Evolutionary conservation across 2,329 filamentous ascomycete species (phyloP).

Genomic region (Scedosporium apiospermum): DNA sequence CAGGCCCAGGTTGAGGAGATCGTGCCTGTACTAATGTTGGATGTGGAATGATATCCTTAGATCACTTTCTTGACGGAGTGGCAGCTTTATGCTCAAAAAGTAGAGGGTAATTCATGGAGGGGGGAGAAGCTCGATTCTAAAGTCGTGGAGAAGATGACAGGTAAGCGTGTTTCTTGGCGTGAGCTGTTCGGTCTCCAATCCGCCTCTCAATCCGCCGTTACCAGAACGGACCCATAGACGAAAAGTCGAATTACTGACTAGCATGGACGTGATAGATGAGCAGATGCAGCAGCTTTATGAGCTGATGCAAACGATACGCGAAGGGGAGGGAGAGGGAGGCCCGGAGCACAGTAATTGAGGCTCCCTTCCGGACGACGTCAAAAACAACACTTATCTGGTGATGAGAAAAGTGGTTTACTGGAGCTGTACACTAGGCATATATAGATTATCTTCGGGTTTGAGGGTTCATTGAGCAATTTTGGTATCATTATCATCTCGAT

Average conservation of each 20-base stretch:
- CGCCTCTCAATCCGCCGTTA: background rate
- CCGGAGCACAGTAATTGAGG: background rate
- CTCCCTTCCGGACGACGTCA: background rate
- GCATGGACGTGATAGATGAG: conserved; percentile 54
- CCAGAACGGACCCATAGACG: too few relatives aligned
- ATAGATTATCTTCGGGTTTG: too few relatives aligned
- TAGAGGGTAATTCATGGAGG: conserved; percentile 80
- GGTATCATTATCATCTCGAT: background rate
- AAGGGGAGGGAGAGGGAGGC: conserved; percentile 16
- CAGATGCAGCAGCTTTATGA: conserved; percentile 92
- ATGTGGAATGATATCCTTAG: conserved; percentile 32
- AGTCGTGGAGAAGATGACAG: conserved; percentile 30
- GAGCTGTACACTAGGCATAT: too few relatives aligned
- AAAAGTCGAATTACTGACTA: background rate
- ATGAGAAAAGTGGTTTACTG: too few relatives aligned
- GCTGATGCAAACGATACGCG: conserved; percentile 72
- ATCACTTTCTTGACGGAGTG: conserved; percentile 95
- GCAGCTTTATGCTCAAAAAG: conserved; percentile 87
- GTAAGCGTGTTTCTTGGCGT: conserved; percentile 37
- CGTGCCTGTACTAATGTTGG: background rate
- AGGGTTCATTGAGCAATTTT: background rate
- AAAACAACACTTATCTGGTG: too few relatives aligned
- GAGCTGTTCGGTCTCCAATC: background rate
- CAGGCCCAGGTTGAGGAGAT: background rate
- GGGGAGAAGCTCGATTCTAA: conserved; percentile 33